Evolutionary conservation across 2,329 filamentous ascomycete species (phyloP).

Genomic region (Cephalotrichum gorgonifer): DNA sequence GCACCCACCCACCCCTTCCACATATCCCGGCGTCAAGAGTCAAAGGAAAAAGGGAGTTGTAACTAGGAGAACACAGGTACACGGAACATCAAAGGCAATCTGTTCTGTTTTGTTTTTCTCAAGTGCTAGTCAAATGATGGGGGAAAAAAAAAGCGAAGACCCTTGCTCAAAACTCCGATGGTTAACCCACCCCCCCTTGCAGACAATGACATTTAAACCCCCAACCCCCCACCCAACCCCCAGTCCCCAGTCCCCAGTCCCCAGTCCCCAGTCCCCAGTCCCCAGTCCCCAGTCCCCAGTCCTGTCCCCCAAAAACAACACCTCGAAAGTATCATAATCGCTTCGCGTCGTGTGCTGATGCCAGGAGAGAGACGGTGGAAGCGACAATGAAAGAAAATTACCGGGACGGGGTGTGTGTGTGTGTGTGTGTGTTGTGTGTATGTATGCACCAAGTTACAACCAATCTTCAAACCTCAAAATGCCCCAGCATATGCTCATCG

Average conservation of each 20-base stretch:
- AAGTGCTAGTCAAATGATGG: neutral
- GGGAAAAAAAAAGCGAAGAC: neutral
- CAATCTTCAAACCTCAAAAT: conserved; percentile 46
- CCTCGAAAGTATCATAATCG: neutral
- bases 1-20: no score
- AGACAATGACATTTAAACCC: neutral
- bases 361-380: no score
- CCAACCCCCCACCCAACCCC: no score
- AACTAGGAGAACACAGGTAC: neutral
- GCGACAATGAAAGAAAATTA: no score
- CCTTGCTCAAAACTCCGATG: neutral
- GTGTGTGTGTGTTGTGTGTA: no score
- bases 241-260: no score
- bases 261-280: no score
- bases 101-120: neutral
- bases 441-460: no score
- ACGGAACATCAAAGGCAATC: neutral
- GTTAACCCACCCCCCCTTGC: neutral
- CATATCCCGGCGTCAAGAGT: neutral
- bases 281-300: no score
- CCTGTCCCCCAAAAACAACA: no score
- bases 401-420: no score
- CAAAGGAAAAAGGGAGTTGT: neutral
- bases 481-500: conserved; percentile 55
- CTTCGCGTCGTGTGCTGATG: neutral